phyloP scores from a whole-genome alignment of 495 filamentous ascomycete species.

The Xylaria palmicola region DNA sequence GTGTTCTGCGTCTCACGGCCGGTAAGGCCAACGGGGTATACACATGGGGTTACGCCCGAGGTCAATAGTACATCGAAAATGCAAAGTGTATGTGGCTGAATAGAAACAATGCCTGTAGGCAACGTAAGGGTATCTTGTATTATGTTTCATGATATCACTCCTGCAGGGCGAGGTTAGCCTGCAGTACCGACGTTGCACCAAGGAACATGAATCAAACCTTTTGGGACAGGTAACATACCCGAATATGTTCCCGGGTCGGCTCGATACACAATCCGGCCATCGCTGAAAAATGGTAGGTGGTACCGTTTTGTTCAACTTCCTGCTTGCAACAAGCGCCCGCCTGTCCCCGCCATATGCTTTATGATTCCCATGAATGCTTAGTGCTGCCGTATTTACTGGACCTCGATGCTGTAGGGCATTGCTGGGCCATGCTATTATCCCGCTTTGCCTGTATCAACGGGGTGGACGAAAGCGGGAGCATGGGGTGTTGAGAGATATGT shows the following conservation, averaged over 20 bases:
- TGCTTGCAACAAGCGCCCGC: not conserved
- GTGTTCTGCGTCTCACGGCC: not conserved
- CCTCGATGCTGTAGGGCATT: not conserved
- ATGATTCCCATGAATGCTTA: not conserved
- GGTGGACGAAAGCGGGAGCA: too few relatives aligned
- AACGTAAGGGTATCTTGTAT: slow-evolving; percentile 32
- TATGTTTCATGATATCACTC: slow-evolving; percentile 22
- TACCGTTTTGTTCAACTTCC: not conserved
- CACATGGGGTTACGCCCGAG: not conserved
- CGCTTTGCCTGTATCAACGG: not conserved
- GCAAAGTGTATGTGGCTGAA: slow-evolving; percentile 14
- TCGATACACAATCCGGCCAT: slow-evolving; percentile 8
- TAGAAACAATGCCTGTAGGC: slow-evolving; percentile 20
- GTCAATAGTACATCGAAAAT: slow-evolving; percentile 9
- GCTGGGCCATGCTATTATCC: not conserved
- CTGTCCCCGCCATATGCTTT: not conserved
- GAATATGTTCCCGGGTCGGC: slow-evolving; percentile 16
- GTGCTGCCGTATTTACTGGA: not conserved
- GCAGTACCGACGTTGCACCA: slow-evolving; percentile 14
- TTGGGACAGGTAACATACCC: slow-evolving; percentile 21
- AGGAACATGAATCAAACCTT: slow-evolving; percentile 28
- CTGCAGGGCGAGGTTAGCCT: slow-evolving; percentile 17
- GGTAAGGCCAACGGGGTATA: not conserved
- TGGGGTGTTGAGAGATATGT: not conserved
- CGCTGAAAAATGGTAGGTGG: not conserved